Base-by-base conservation (phyloP, 495 filamentous ascomycete species). In the Staphylotrichum longicolle region DNA sequence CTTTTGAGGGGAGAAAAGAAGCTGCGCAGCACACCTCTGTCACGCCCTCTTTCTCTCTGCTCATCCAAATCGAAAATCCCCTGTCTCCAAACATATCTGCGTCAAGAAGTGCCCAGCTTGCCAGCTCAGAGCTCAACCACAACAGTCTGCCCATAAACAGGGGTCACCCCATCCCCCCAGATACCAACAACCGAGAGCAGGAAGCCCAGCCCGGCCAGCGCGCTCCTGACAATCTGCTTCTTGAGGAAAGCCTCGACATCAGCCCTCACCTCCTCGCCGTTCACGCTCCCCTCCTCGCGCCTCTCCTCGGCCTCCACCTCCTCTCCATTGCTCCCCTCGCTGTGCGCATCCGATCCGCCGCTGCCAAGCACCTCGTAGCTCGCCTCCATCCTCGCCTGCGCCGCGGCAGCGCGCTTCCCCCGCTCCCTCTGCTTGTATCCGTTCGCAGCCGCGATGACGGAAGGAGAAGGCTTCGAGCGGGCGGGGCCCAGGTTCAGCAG, bases 151-250 rank as follows among this genome's bases (percentile, higher is more conserved):
- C 40, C 52, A 54, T 62, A 65, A 20, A 66, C 54, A 54, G 52
- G 56, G 15, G 32, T 63, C 47, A 76, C 77, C 20, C 87, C 88
- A 79, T 96, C 92, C 2, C 92, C 92, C 92, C 92, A 96, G 63
- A 96, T 83, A 2, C 92, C 92, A 30, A 96, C 81, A 45, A 96
- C 83, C 4, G 84, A 85, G 78, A 96, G 86, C 40, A 83, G 69
- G 68, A 95, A 87, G 0, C 83, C 91, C 57, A 88, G 11, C 2
- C 87, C 87, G 33, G 83, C 80, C 34, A 93, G 71, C 10, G 73
- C 83, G 32, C 80, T 78, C 70, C 88, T 81, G 14, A 83, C 74
- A 30, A 81, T 66, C 74, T 91, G 85, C 62, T 82, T 78, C 64
- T 78, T 75, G 63, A 83, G 79, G 72, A 89, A 88, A 44, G 74